These are phyloP conservation scores for Fusarium tricinctum DNA, from an alignment of 2,329 filamentous ascomycete genomes.

Conservation along the genomic window DNA sequence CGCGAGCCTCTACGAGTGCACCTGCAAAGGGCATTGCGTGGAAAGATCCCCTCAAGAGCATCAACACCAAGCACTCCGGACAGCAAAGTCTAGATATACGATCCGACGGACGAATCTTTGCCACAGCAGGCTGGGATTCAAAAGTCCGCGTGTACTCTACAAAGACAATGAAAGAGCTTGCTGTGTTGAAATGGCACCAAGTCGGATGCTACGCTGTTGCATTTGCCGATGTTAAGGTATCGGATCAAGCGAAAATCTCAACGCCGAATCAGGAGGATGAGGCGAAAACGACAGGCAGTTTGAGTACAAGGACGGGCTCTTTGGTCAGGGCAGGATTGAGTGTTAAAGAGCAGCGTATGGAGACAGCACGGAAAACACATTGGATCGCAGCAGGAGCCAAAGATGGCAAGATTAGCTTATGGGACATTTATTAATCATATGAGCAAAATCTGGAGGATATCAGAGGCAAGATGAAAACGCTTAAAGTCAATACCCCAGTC, in stretches of 20 bases:
- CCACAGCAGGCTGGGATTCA: constrained; percentile 93
- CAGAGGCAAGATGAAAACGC: background rate
- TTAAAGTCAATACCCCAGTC: background rate
- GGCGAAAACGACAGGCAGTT: background rate
- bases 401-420: constrained; percentile 94
- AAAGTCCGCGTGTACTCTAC: constrained; percentile 84
- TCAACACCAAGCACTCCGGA: constrained; percentile 89
- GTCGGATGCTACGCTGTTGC: constrained; percentile 86
- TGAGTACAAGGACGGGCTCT: constrained; percentile 5
- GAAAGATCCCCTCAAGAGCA: constrained; percentile 68
- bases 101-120: constrained; percentile 85
- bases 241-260: constrained; percentile 6
- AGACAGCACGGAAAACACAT: constrained; percentile 78
- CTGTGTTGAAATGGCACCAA: constrained; percentile 94
- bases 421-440: constrained; percentile 83
- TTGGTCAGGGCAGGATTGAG: constrained; percentile 37
- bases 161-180: constrained; percentile 86
- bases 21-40: constrained; percentile 49
- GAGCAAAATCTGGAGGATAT: background rate
- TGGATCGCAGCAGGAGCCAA: constrained; percentile 94
- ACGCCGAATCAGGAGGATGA: background rate
- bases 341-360: constrained; percentile 74
- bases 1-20: background rate
- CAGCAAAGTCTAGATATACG: constrained; percentile 86
- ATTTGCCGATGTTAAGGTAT: constrained; percentile 68